Base-by-base conservation (phyloP, 169 alveolate genomes). In the Plasmodium cynomolgi region DNA sequence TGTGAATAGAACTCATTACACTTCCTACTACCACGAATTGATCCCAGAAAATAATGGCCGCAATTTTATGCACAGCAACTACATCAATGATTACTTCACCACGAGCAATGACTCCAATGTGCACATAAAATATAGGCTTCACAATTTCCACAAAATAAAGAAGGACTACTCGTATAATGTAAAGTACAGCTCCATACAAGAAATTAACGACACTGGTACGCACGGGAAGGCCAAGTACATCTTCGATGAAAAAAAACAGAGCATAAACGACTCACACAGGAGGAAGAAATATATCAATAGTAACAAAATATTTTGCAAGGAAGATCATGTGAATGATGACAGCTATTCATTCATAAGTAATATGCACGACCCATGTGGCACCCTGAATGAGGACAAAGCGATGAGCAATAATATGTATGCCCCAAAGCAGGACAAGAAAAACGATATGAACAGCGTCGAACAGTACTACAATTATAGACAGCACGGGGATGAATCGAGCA, bases 171-270 rank as follows among this genome's bases (percentile, higher is more conserved):
- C 77, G 17, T 37, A 80, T 26, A 91, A 91, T 72, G 41, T 91
- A 31, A 91, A 91, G 56, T 91, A 91, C 62, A 91, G 95, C 56
- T 91, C 95, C 3, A 91, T 91, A 20, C 95, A 91, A 72, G 95
- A 91, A 58, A 91, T 91, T 73, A 68, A 81, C 29, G 92, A 91
- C 31, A 47, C 74, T 8, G 17, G 41, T 37, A 17, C 82, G 6
- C 75, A 50, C 8, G 47, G 83, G 31, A 31, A 8, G 26, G 34
- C 41, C 23, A 80, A 80, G 44, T n/a, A 74, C 80, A 74, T 44
- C 13, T 74, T 33, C 2, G 56, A 85, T 23, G 44, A 15, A 23
- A 85, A 85, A 17, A 75, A 73, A 39, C 39, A 75, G 39, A 50
- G 23, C 62, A 31, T 56, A 31, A 85, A 47, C 80, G 93, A 85